phyloP scores from a whole-genome alignment of 2,329 filamentous ascomycete species.

The Fusarium sp. region DNA sequence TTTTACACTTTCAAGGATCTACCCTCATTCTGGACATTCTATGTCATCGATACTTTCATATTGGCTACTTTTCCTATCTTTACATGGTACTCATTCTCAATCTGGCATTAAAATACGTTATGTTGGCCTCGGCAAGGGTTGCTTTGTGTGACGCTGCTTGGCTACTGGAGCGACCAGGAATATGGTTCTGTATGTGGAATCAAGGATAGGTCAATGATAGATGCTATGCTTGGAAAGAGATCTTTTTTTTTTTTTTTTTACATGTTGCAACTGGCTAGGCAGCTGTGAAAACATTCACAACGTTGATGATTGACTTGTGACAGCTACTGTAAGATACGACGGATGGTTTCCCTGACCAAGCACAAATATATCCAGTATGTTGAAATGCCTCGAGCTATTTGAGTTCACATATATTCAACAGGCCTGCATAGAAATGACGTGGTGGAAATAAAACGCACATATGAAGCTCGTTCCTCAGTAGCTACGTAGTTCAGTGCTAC shows the following conservation, averaged over 20 bases:
- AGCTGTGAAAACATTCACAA: constrained; percentile 4
- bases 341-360: no score
- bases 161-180: constrained; percentile 1
- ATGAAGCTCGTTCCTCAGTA: no score
- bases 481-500: no score
- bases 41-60: constrained; percentile 1
- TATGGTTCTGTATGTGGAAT: not conserved
- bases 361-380: no score
- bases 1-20: not conserved
- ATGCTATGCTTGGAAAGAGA: not conserved
- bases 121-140: not conserved
- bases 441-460: not conserved
- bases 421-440: constrained; percentile 2
- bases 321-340: no score
- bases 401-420: no score
- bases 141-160: not conserved
- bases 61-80: not conserved
- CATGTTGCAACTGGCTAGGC: not conserved
- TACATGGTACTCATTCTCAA: not conserved
- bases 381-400: no score
- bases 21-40: constrained; percentile 14
- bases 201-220: not conserved
- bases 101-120: not conserved
- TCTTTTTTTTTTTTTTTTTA: not conserved
- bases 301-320: not conserved